Percentiles rank a stretch among this genome's conserved stretches.
phyloP scores from a whole-genome alignment of 257 asterid species.

The Capsicum chinense region DNA sequence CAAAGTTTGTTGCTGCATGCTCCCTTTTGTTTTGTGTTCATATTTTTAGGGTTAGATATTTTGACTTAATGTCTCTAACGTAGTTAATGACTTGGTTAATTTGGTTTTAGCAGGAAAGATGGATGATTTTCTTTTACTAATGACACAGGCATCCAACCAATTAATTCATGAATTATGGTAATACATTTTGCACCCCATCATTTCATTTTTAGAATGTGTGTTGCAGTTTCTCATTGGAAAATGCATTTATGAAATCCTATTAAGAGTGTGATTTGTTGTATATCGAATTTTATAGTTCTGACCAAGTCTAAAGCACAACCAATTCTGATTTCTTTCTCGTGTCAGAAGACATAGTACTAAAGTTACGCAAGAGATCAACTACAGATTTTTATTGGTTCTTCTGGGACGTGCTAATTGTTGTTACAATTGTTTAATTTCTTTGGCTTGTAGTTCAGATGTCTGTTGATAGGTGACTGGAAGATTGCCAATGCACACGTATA shows the following conservation, averaged over 20 bases:
- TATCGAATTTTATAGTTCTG: neutral
- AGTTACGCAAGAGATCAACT: neutral
- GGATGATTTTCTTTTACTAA: constrained; percentile 45
- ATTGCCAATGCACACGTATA: neutral
- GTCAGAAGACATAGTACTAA: neutral
- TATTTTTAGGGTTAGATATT: constrained; percentile 8
- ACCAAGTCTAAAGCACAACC: constrained; percentile 8
- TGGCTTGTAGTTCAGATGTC: neutral
- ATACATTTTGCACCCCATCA: neutral
- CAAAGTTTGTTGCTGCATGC: neutral
- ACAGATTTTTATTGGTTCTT: neutral
- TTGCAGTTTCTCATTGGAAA: neutral
- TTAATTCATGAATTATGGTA: constrained; percentile 37
- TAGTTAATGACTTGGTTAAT: neutral
- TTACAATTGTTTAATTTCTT: neutral
- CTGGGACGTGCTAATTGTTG: neutral
- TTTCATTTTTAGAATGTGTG: neutral
- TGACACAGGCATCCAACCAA: neutral
- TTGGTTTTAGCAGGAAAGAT: constrained; percentile 57
- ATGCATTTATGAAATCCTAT: neutral
- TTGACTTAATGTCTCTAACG: neutral
- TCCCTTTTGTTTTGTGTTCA: neutral
- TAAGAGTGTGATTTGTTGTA: constrained; percentile 5
- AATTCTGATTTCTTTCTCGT: neutral
- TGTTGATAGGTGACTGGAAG: constrained; percentile 2